Evolutionary conservation across 352 stramenopile species (phyloP).

Genomic region (Globisporangium heterothallicum): DNA sequence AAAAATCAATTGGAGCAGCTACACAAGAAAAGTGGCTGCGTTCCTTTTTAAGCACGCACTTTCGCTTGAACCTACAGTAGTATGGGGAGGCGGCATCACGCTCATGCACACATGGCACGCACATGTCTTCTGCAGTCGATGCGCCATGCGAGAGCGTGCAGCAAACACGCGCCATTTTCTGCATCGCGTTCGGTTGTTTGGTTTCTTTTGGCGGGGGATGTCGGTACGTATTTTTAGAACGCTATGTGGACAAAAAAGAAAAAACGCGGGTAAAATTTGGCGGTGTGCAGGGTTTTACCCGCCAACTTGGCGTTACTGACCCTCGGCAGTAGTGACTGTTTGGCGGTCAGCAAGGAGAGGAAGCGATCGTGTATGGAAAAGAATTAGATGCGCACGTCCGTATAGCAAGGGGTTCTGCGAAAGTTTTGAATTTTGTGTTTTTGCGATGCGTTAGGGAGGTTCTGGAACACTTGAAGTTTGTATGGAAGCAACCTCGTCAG

Average conservation of each 20-base stretch:
- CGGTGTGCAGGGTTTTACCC: slow-evolving; percentile 29
- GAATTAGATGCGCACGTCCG: not conserved
- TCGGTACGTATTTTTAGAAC: slow-evolving; percentile 7
- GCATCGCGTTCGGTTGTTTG: no score
- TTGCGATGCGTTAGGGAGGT: slow-evolving; percentile 5
- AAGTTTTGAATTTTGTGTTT: slow-evolving; percentile 20
- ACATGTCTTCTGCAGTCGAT: no score
- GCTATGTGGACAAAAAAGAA: slow-evolving; percentile 8
- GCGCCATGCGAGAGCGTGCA: no score
- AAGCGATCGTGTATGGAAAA: not conserved
- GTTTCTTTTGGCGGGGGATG: not conserved
- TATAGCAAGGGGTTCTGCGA: slow-evolving; percentile 10
- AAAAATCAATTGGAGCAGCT: not conserved
- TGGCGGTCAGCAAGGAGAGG: not conserved
- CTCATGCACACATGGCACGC: no score
- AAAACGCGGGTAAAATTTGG: slow-evolving; percentile 48
- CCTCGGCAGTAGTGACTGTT: not conserved
- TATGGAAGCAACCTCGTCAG: slow-evolving; percentile 13
- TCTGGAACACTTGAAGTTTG: slow-evolving; percentile 25
- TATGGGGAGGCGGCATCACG: no score
- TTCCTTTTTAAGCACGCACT: not conserved
- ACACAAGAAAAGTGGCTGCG: not conserved
- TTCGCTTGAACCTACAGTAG: no score
- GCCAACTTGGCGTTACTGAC: slow-evolving; percentile 19
- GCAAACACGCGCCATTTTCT: not conserved